Evolutionary conservation across 805 yeast species (phyloP).

Genomic region (Candida ortonii): DNA sequence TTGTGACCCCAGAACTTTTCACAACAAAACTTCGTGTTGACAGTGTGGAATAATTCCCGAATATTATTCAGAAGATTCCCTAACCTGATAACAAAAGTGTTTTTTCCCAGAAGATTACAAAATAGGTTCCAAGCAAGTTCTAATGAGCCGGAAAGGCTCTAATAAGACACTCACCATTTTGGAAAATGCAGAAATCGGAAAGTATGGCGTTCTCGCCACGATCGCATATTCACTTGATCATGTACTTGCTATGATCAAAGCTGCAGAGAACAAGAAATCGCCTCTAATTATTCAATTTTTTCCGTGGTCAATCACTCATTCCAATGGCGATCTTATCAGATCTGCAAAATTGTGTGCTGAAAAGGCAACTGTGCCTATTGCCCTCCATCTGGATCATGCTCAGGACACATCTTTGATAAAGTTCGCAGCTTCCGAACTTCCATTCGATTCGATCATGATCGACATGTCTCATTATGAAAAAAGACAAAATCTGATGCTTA

Average conservation of each 20-base stretch:
- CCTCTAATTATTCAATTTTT: slow-evolving; percentile 36
- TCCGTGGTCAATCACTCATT: slow-evolving; percentile 38
- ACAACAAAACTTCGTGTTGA: too few relatives aligned
- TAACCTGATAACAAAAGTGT: too few relatives aligned
- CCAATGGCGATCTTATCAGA: slow-evolving; percentile 29
- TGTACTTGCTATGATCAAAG: slow-evolving; percentile 34
- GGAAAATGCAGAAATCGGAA: slow-evolving; percentile 30
- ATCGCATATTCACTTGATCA: slow-evolving; percentile 36
- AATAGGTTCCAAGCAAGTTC: too few relatives aligned
- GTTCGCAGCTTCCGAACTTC: slow-evolving; percentile 31
- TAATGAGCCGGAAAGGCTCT: too few relatives aligned
- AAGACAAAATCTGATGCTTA: slow-evolving; percentile 31
- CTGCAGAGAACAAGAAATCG: slow-evolving; percentile 34
- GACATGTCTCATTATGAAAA: slow-evolving; percentile 38
- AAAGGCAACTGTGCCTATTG: slow-evolving; percentile 34
- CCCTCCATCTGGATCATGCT: slow-evolving; percentile 38
- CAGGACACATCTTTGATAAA: slow-evolving; percentile 31
- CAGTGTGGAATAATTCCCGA: too few relatives aligned
- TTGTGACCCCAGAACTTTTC: too few relatives aligned
- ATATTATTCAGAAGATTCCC: too few relatives aligned
- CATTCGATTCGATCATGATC: slow-evolving; percentile 39
- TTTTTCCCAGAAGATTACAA: too few relatives aligned
- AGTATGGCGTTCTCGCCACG: slow-evolving; percentile 35
- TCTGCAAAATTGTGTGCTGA: slow-evolving; percentile 27
- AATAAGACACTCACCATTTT: slow-evolving; percentile 32